phyloP scores from a whole-genome alignment of 2,329 filamentous ascomycete genomes.

The Sphaerulina vaccinii region DNA sequence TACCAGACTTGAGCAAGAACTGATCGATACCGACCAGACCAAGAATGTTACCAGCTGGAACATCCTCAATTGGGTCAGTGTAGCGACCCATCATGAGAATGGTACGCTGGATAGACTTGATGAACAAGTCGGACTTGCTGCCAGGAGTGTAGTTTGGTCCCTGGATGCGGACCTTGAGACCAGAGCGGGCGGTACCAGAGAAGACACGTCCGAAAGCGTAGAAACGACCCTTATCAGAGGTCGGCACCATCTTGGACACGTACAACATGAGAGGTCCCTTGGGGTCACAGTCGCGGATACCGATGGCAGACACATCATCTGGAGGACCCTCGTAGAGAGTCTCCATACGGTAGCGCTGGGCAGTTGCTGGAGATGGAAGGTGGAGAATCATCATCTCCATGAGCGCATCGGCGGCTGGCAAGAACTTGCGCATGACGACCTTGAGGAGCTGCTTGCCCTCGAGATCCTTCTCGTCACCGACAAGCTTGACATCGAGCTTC shows the following conservation, averaged over 20 bases:
- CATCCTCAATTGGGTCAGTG: slow-evolving; percentile 98
- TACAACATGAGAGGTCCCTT: slow-evolving; percentile 99
- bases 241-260: slow-evolving; percentile 99
- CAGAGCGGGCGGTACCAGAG: slow-evolving; percentile 94
- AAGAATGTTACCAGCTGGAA: slow-evolving; percentile 99
- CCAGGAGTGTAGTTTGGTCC: slow-evolving; percentile 97
- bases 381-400: slow-evolving; percentile 99
- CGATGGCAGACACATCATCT: slow-evolving; percentile 89
- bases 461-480: slow-evolving; percentile 80
- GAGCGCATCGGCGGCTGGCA: slow-evolving; percentile 95
- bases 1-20: slow-evolving; percentile 99
- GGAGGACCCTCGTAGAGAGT: slow-evolving; percentile 96
- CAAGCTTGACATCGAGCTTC: slow-evolving; percentile 95
- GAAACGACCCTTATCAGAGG: slow-evolving; percentile 99
- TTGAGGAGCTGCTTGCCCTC: slow-evolving; percentile 98
- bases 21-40: slow-evolving; percentile 99
- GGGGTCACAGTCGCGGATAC: slow-evolving; percentile 97
- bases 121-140: slow-evolving; percentile 98
- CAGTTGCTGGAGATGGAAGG: slow-evolving; percentile 90
- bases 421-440: slow-evolving; percentile 97
- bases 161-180: slow-evolving; percentile 99
- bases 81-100: slow-evolving; percentile 99
- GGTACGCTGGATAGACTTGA: slow-evolving; percentile 99
- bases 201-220: slow-evolving; percentile 99
- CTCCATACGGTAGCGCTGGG: slow-evolving; percentile 97